Conservation (phyloP, 2,329 filamentous ascomycete species). For the Fusarium acutatum region DNA sequence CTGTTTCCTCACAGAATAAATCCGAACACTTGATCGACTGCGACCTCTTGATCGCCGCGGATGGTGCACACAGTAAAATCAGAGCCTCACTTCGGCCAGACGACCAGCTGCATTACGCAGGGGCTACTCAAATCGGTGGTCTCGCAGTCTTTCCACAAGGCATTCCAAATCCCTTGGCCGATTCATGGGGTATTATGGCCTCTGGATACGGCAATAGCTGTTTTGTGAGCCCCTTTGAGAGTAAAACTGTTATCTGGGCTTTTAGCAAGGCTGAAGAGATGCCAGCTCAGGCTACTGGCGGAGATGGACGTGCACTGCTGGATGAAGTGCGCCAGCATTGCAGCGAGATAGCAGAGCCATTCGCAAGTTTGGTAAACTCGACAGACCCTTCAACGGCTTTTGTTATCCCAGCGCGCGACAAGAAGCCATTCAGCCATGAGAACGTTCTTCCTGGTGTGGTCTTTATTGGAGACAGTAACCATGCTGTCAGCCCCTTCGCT, state of each 20-base stretch:
- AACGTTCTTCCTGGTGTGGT: not conserved
- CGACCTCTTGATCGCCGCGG: not conserved
- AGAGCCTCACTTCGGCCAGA: not conserved
- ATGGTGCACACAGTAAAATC: not conserved
- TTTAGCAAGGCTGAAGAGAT: not conserved
- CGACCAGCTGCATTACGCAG: not conserved
- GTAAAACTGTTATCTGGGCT: not conserved
- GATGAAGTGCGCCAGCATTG: not conserved
- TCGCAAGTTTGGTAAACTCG: not conserved
- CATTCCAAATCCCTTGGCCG: not conserved
- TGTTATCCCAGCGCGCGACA: not conserved
- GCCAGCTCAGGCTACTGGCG: too few species aligned
- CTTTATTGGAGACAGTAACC: not conserved
- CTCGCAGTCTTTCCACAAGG: not conserved
- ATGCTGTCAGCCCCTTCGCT: not conserved
- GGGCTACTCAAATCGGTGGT: not conserved
- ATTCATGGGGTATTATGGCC: not conserved
- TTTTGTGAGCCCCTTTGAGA: not conserved
- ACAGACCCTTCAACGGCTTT: not conserved
- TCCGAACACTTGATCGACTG: not conserved
- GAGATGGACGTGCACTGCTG: not conserved
- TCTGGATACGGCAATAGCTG: not conserved
- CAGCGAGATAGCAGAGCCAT: not conserved
- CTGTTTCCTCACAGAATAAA: not conserved
- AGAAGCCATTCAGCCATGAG: not conserved